Evolutionary conservation across 1,284 basidiomycete genomes (phyloP), one percentile per base, ranked within the genome.

Genomic region (Xerocomus minutiporus): DNA sequence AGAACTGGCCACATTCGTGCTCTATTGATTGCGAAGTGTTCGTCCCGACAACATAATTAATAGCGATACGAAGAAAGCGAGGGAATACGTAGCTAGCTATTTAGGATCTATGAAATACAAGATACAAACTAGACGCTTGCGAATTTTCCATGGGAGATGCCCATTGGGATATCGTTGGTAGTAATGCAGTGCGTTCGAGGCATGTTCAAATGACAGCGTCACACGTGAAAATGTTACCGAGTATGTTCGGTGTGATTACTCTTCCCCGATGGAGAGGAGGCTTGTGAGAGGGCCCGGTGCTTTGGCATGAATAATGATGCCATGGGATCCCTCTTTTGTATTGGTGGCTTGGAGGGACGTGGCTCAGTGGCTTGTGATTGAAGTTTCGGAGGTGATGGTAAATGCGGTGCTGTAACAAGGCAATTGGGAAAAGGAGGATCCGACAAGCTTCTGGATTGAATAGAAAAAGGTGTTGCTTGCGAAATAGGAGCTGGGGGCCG

Each of bases 281-380:
- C 75, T 61, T 87, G 84, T 39, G 84, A 84, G 65, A 81, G 71
- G 20, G 80, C 75, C 53, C 83, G 82, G 59, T 82, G 83, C 68
- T 88, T 89, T 43, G 86, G 87, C 69, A 89, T 82, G 66, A 89
- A 89, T 36, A 89, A 68, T 47, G 78, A 75, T 46, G 83, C 74
- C 77, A 80, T 81, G 26, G 80, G 82, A 64, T 86, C 78, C 67
- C 77, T 86, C 73, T 82, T 86, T 55, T 66, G 59, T 57, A 71
- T 57, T n/a, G 68, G 67, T 29, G 70, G 58, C 59, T 73, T 76
- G 41, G 66, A 47, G 47, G 66, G 67, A 46, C 63, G 63, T 51
- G 57, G 48, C 48, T 61, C 65, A 7, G 46, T 53, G 31, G 46
- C 23, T 46, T 57, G 59, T 38, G 60, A 56, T 50, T 55, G 55